Evolutionary conservation across 2,329 filamentous ascomycete species (phyloP), one percentile per base, ranked within the genome.

Genomic region (Fusarium ramigenum): DNA sequence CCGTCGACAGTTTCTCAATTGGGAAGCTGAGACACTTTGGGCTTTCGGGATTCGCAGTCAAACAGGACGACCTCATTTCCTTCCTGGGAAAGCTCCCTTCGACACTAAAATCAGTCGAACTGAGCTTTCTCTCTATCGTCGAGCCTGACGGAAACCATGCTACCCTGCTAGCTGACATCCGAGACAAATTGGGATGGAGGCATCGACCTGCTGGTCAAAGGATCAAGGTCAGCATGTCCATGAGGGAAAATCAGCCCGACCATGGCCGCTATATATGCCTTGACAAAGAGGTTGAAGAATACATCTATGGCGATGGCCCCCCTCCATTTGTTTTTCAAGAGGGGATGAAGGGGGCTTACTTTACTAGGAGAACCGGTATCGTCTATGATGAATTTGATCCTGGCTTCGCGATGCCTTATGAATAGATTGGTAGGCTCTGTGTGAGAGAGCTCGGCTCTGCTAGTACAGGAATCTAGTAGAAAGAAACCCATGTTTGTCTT

Each of bases 281-380:
- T 2, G 40, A 70, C 14, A 62, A 10, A 1, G 61, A 70, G 11
- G 68, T 70, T 4, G 4, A 66, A 1, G 56, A 66, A 3, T 70
- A 70, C 25, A 4, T 70, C 8, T 70, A 70, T 14, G 34, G 50
- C n/a, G 25, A 49, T 53, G 61, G 66, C 5, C 54, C 68, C 11
- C 1, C 15, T 18, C 67, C 49, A 6, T 32, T 32, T 32, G 2
- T 21, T 34, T 9, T 8, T 18, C 4, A 2, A 2, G 23, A 50
- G 25, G 19, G 37, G 34, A 14, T 16, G 11, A 15, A 14, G 14
- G 34, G 15, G 11, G 15, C 46, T 28, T 9, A 25, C 25, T 25
- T 25, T 25, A 25, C 25, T 25, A 25, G 25, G 25, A 25, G 25
- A 25, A 25, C 25, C 25, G 25, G 25, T 25, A 25, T 25, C 25